Evolutionary conservation across 2,329 filamentous ascomycete species (phyloP).

Genomic region (Herpotrichia juniperi): DNA sequence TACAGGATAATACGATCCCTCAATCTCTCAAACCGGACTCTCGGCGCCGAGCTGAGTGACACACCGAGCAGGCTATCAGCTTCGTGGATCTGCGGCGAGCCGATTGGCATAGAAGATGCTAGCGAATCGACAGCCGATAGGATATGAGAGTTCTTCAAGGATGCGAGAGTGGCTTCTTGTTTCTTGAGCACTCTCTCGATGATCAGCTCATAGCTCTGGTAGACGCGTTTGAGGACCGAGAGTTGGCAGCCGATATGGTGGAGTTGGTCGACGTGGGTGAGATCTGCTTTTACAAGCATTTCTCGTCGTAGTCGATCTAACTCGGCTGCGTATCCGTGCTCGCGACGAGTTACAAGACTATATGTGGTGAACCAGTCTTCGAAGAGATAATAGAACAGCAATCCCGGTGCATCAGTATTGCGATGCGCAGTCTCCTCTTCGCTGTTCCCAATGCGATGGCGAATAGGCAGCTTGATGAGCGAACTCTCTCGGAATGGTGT

Average conservation of each 20-base stretch:
- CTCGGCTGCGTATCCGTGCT: conserved; percentile 55
- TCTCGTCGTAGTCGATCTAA: conserved; percentile 59
- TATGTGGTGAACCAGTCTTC: conserved; percentile 69
- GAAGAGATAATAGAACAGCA: conserved; percentile 71
- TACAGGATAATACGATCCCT: conserved; percentile 65
- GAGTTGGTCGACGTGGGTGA: conserved; percentile 57
- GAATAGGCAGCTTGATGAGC: conserved; percentile 51
- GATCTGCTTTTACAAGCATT: conserved; percentile 59
- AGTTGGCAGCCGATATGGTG: conserved; percentile 67
- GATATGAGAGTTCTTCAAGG: conserved; percentile 52
- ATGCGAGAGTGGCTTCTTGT: conserved; percentile 50
- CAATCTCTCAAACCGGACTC: conserved; percentile 64
- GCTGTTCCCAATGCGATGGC: conserved; percentile 51
- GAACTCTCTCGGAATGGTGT: conserved; percentile 47
- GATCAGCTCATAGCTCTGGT: conserved; percentile 65
- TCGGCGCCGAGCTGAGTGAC: conserved; percentile 55
- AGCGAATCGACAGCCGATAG: conserved; percentile 39
- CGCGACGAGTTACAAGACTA: conserved; percentile 57
- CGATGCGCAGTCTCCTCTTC: conserved; percentile 54
- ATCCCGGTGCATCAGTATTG: conserved; percentile 61
- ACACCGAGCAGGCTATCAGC: conserved; percentile 51
- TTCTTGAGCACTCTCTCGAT: conserved; percentile 63
- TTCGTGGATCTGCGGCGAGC: conserved; percentile 35
- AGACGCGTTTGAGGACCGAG: conserved; percentile 65
- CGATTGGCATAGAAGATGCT: conserved; percentile 26